Base-by-base conservation (phyloP, 139 green algal genomes). In the Chlorella sorokiniana region DNA sequence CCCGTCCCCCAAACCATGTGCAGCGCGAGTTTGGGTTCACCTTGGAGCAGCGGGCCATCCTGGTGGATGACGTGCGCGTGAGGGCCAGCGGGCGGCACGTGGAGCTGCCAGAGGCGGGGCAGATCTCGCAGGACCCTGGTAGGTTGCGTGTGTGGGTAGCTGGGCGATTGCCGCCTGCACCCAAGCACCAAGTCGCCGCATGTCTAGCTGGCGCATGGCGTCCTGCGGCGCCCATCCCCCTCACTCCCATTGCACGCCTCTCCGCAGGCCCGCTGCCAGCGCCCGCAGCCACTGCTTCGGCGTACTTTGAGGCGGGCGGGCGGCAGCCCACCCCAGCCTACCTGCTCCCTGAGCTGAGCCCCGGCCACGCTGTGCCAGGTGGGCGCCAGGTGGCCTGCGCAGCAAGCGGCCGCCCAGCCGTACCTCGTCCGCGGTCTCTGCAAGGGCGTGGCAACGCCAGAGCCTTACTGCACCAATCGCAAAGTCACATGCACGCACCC, bases 11-110 rank as follows among this genome's bases (percentile, higher is more conserved):
- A 7, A 8, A 35, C 3, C 25, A 45, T 45, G 35, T 54, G 73
- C 82, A 79, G 75, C 82, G 93, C 16, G 95, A 98, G 88, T 99
- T 96, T 90, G 96, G 96, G 0, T 99, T 99, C 84, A 89, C 94
- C 45, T 86, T 99, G 61, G 76, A 90, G 70, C 82, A 90, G 22
- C 90, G 96, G 0, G 80, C 72, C 23, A 84, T 99, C 20, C 41
- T 95, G 54, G 91, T 98, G 44, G 96, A 99, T 74, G 96, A 99
- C 84, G 62, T 97, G 33, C 89, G 96, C 0, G 92, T 98, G 40
- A 59, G 83, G 16, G 83, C 83, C 38, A 70, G 77, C 59, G 82
- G 81, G 11, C 31, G 82, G 22, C n/a, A 45, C 35, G 14, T 25
- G 6, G 75, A 80, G 37, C 40, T 85, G 51, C 83, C 31, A 6